These are phyloP conservation scores for Pythium biforme DNA, from an alignment of 352 stramenopile genomes.

Conservation along the genomic window DNA sequence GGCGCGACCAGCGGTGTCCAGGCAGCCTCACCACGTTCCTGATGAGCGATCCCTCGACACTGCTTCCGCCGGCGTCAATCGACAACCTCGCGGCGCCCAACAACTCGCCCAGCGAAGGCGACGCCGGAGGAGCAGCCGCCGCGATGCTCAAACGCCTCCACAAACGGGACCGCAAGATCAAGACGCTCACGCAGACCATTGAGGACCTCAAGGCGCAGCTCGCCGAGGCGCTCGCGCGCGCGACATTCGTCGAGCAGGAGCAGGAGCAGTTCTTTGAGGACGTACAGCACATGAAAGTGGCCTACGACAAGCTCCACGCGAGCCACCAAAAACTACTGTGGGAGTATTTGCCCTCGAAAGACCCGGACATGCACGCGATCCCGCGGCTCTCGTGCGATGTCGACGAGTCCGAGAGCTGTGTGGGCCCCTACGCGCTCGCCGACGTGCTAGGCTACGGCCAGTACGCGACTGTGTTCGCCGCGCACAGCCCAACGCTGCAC, in stretches of 20 bases:
- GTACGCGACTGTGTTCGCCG: conserved; percentile 77
- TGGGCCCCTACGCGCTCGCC: conserved; percentile 71
- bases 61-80: background rate
- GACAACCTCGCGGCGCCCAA: background rate
- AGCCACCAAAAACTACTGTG: conserved; percentile 71
- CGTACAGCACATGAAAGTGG: conserved; percentile 67
- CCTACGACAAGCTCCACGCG: conserved; percentile 65
- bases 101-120: background rate
- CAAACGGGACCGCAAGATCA: conserved; percentile 59
- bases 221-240: conserved; percentile 47
- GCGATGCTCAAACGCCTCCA: conserved; percentile 25
- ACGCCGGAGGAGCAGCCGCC: background rate
- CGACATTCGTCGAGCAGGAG: conserved; percentile 80
- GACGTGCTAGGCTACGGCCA: conserved; percentile 81
- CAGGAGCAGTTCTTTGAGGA: conserved; percentile 83
- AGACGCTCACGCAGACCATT: conserved; percentile 36
- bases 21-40: background rate
- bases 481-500: conserved; percentile 24
- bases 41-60: background rate
- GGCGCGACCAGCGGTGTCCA: conserved; percentile 7
- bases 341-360: conserved; percentile 64
- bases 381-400: conserved; percentile 43
- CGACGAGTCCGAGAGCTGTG: conserved; percentile 43
- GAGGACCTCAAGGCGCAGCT: conserved; percentile 45
- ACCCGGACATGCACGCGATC: conserved; percentile 58